Evolutionary conservation across 108 stramenopile genomes (phyloP).

Genomic region (Ochromonas danica): DNA sequence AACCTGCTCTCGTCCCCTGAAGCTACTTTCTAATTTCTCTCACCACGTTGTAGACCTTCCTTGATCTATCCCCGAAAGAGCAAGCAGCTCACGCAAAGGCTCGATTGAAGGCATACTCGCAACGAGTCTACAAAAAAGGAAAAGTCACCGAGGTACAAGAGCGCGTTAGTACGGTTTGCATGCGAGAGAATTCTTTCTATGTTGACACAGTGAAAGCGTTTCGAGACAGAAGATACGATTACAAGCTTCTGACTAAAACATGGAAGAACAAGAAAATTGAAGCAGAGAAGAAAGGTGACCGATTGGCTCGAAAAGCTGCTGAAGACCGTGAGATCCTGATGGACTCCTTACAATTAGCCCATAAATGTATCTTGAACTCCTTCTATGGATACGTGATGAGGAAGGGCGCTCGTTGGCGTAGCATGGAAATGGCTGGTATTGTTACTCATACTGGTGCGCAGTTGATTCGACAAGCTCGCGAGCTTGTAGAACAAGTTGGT

Average conservation of each 20-base stretch:
- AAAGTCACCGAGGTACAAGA: slow-evolving; percentile 91
- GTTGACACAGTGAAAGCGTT: slow-evolving; percentile 97
- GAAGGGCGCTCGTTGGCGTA: slow-evolving; percentile 98
- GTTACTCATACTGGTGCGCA: slow-evolving; percentile 97
- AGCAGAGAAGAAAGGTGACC: slow-evolving; percentile 72
- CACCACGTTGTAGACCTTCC: slow-evolving; percentile 60
- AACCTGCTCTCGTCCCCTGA: background rate
- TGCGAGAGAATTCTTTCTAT: slow-evolving; percentile 98
- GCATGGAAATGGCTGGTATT: slow-evolving; percentile 99
- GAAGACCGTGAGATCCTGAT: slow-evolving; percentile 86
- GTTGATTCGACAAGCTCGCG: slow-evolving; percentile 92
- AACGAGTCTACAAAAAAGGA: slow-evolving; percentile 90
- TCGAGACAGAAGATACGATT: slow-evolving; percentile 96
- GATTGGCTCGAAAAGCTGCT: slow-evolving; percentile 79
- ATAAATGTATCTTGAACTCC: slow-evolving; percentile 96
- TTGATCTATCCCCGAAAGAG: slow-evolving; percentile 70
- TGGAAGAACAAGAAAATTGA: slow-evolving; percentile 74
- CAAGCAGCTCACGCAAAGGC: slow-evolving; percentile 71
- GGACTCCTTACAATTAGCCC: slow-evolving; percentile 97
- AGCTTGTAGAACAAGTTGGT: slow-evolving; percentile 91
- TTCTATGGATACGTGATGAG: slow-evolving; percentile 99
- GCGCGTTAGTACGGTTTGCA: slow-evolving; percentile 86
- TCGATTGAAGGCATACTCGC: slow-evolving; percentile 84
- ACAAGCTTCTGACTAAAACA: slow-evolving; percentile 90
- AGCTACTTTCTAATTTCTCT: no score